phyloP scores from a whole-genome alignment of 805 yeast species.

The Saccharomycopsis schoenii region DNA sequence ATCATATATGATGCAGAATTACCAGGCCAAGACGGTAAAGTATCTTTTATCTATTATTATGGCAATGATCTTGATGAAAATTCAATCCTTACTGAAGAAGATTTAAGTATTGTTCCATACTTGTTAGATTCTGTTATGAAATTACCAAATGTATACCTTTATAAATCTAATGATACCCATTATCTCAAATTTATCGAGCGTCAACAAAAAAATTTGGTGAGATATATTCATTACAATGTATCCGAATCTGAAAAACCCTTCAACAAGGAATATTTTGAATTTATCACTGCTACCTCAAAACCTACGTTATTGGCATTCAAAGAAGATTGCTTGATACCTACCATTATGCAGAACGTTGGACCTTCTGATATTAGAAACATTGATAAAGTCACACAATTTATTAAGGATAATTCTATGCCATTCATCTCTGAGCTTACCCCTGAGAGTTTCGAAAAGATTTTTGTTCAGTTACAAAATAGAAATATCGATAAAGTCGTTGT shows the following conservation, averaged over 20 bases:
- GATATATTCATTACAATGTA: constrained; percentile 35
- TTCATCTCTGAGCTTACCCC: constrained; percentile 43
- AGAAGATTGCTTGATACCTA: constrained; percentile 43
- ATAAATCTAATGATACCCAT: constrained; percentile 38
- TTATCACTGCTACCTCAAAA: constrained; percentile 44
- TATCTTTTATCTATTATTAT: constrained; percentile 45
- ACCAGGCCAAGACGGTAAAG: constrained; percentile 28
- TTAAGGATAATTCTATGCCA: constrained; percentile 41
- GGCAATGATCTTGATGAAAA: constrained; percentile 29
- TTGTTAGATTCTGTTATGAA: constrained; percentile 51
- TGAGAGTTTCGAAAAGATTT: constrained; percentile 20
- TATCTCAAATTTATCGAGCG: constrained; percentile 30
- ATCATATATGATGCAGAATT: constrained; percentile 23
- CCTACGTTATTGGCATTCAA: constrained; percentile 58
- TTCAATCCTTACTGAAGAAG: constrained; percentile 39
- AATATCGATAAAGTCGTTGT: constrained; percentile 38
- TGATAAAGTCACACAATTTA: constrained; percentile 39
- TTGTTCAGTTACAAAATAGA: constrained; percentile 20
- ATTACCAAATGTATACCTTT: constrained; percentile 46
- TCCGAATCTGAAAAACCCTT: constrained; percentile 27
- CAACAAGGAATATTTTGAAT: constrained; percentile 36
- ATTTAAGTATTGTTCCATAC: constrained; percentile 49
- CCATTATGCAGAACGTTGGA: constrained; percentile 49
- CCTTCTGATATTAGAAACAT: constrained; percentile 52
- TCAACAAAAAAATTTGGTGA: constrained; percentile 32